A percentile compares a stretch with the other conserved stretches of the same genome.
Evolutionary conservation across 345 rosid genomes (phyloP).

Genomic region (Hibiscus mutabilis): DNA sequence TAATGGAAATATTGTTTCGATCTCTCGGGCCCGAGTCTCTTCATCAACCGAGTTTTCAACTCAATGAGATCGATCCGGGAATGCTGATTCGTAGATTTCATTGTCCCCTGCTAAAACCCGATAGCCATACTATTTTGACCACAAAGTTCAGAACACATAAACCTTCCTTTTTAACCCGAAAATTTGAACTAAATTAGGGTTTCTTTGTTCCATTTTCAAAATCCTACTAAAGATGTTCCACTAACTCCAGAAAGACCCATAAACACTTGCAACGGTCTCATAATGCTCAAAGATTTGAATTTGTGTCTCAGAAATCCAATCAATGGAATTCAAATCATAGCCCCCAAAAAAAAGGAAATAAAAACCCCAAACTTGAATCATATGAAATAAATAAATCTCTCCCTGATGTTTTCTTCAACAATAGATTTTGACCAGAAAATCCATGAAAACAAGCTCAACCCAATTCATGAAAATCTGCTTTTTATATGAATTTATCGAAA

Average conservation of each 20-base stretch:
- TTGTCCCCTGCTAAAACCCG: slow-evolving; percentile 15
- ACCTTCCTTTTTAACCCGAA: background rate
- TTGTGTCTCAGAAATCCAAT: background rate
- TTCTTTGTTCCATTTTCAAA: slow-evolving; percentile 6
- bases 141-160: background rate
- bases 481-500: too few relatives aligned
- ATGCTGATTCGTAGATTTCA: slow-evolving; percentile 59
- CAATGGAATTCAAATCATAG: background rate
- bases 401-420: background rate
- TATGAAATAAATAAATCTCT: background rate
- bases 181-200: background rate
- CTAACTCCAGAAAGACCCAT: slow-evolving; percentile 8
- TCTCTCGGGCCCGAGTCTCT: slow-evolving; percentile 79
- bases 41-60: slow-evolving; percentile 57
- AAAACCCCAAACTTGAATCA: background rate
- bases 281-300: background rate
- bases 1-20: slow-evolving; percentile 64
- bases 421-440: background rate
- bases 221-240: slow-evolving; percentile 6
- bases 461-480: background rate
- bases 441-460: slow-evolving; percentile 6
- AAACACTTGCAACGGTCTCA: background rate
- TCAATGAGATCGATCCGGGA: slow-evolving; percentile 70
- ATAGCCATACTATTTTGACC: slow-evolving; percentile 4
- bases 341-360: background rate